Conservation (phyloP, 2,329 filamentous ascomycete species). For the Orbilia ellipsospora region DNA sequence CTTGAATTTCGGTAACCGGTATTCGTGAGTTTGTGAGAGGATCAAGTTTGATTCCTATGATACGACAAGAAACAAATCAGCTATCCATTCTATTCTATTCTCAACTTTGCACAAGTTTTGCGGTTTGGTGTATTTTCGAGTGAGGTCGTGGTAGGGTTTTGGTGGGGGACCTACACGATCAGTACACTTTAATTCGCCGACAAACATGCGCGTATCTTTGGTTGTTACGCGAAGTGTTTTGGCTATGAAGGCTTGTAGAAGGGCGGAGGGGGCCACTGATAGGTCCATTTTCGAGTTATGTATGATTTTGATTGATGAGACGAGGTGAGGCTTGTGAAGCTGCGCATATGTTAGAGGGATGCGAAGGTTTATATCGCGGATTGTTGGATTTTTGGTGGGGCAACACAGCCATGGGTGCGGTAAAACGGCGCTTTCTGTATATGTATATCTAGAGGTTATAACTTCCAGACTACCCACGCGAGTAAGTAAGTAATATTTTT, state of each 20-base stretch:
- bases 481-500: too few relatives aligned
- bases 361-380: background rate
- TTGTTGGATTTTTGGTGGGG: too few relatives aligned
- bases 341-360: too few relatives aligned
- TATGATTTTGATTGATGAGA: too few relatives aligned
- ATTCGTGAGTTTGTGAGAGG: slow-evolving; percentile 86
- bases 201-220: slow-evolving; percentile 86
- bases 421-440: too few relatives aligned
- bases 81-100: background rate
- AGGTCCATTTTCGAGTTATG: slow-evolving; percentile 18
- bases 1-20: slow-evolving; percentile 73
- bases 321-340: too few relatives aligned
- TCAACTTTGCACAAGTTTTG: too few relatives aligned
- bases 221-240: slow-evolving; percentile 82
- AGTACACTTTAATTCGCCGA: slow-evolving; percentile 92
- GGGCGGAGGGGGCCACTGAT: slow-evolving; percentile 4
- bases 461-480: too few relatives aligned
- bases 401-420: too few relatives aligned
- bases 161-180: slow-evolving; percentile 75
- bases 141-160: background rate
- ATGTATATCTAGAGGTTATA: too few relatives aligned
- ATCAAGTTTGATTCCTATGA: slow-evolving; percentile 86
- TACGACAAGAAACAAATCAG: background rate
- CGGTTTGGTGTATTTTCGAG: too few relatives aligned
- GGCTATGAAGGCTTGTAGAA: slow-evolving; percentile 72